Base-by-base conservation (phyloP, 192 early-diverging fungal species). In the Chytriomyces hyalinus region DNA sequence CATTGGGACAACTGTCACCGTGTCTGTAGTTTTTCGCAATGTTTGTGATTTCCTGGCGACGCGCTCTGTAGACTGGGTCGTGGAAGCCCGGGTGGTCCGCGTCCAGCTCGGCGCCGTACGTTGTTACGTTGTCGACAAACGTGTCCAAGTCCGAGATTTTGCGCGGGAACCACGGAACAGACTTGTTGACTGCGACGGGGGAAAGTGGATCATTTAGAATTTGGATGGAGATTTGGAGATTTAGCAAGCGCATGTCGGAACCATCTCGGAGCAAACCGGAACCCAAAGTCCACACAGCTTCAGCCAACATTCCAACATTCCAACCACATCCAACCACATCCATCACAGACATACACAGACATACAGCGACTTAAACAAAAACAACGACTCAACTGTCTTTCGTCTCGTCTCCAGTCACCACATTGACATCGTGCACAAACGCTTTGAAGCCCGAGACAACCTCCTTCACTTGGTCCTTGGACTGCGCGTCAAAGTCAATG, bases 151-250 rank as follows among this genome's bases (percentile, higher is more conserved):
- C 97, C 7, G 90, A 78, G 76, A 94, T 89, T 83, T 95, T 96
- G 73, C 95, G 92, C 46, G 97, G 97, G 82, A 97, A 98, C 97
- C 97, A 98, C 28, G 94, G 94, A 49, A 91, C 89, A 10, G 36
- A 36, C 36, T 36, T 36, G 4, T 36, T 36, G 36, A 36, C 78
- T 85, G n/a, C n/a, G n/a, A n/a, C n/a, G n/a, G n/a, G n/a, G n/a
- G n/a, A n/a, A n/a, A n/a, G n/a, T n/a, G n/a, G n/a, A n/a, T n/a
- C n/a, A n/a, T n/a, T n/a, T n/a, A n/a, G n/a, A n/a, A n/a, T n/a
- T n/a, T n/a, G n/a, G 36, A 36, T 36, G 36, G 36, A 36, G 36
- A 36, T n/a, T 36, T 36, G 28, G 28, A 36, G 28, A 36, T 36
- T 36, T 36, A 36, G 36, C 36, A 36, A 36, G 2, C 36, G 0